phyloP scores from a whole-genome alignment of 139 green algal species.

The Ettlia oleoabundans region DNA sequence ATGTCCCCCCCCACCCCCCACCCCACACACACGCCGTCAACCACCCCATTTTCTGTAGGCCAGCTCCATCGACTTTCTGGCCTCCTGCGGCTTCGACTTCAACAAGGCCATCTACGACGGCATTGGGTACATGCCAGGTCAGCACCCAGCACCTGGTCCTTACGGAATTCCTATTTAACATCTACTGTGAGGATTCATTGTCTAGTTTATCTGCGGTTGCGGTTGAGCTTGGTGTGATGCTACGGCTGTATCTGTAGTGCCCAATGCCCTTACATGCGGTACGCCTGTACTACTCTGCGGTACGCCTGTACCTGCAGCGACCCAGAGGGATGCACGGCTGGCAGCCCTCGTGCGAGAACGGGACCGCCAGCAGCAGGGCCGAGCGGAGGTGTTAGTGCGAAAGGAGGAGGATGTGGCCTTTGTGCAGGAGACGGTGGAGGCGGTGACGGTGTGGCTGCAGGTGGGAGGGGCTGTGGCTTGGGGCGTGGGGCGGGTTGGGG shows the following conservation, averaged over 20 bases:
- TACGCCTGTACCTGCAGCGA: not conserved
- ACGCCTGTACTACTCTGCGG: not conserved
- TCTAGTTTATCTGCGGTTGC: too few relatives aligned
- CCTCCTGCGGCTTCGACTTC: slow-evolving; percentile 81
- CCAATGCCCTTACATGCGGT: not conserved
- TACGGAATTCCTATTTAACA: too few relatives aligned
- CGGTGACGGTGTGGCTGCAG: slow-evolving; percentile 62
- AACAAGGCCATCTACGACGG: slow-evolving; percentile 83
- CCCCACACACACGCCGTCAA: too few relatives aligned
- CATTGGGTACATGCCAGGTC: slow-evolving; percentile 69
- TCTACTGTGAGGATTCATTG: too few relatives aligned
- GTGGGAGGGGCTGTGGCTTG: slow-evolving; percentile 10
- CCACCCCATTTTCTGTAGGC: slow-evolving; percentile 33
- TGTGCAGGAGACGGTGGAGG: slow-evolving; percentile 29
- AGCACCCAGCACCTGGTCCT: not conserved
- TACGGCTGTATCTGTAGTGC: not conserved
- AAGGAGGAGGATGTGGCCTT: slow-evolving; percentile 56
- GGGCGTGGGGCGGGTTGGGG: not conserved
- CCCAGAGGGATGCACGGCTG: slow-evolving; percentile 32
- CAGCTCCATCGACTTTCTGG: slow-evolving; percentile 72
- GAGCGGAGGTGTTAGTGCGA: slow-evolving; percentile 41
- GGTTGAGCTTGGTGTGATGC: too few relatives aligned
- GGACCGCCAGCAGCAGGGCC: not conserved
- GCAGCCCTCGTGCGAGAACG: too few relatives aligned
- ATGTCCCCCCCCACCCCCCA: too few relatives aligned